Evolutionary conservation across 2,329 filamentous ascomycete genomes (phyloP).

Genomic region (Venturia oleaginea): DNA sequence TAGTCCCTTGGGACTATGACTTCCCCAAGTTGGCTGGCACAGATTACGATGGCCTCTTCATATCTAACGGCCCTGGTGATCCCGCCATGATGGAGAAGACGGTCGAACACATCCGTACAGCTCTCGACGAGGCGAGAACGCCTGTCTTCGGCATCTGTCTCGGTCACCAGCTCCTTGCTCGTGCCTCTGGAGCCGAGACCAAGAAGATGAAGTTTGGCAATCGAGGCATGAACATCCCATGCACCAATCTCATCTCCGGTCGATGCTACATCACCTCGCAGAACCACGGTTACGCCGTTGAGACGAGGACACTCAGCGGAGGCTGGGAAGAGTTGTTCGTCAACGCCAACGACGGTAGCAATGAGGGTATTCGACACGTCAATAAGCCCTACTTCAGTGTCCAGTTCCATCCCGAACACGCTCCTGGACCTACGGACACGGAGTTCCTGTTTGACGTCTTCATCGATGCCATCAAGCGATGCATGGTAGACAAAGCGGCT

Average conservation of each 20-base stretch:
- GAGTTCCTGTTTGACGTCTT: slow-evolving; percentile 98
- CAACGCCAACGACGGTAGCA: slow-evolving; percentile 96
- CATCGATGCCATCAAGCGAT: slow-evolving; percentile 70
- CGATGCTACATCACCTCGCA: slow-evolving; percentile 98
- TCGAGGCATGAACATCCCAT: slow-evolving; percentile 96
- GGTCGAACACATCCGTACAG: slow-evolving; percentile 66
- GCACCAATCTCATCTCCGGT: slow-evolving; percentile 89
- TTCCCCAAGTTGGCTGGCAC: slow-evolving; percentile 67
- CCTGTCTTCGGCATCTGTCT: slow-evolving; percentile 96
- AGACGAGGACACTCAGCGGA: slow-evolving; percentile 62
- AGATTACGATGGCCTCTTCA: slow-evolving; percentile 91
- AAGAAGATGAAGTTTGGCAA: slow-evolving; percentile 99
- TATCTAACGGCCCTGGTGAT: slow-evolving; percentile 96
- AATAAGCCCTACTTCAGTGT: slow-evolving; percentile 92
- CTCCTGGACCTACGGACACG: slow-evolving; percentile 87
- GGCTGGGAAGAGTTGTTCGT: slow-evolving; percentile 94
- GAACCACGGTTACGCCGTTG: slow-evolving; percentile 94
- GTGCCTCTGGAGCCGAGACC: slow-evolving; percentile 77
- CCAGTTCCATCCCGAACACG: slow-evolving; percentile 98
- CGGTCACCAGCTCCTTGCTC: slow-evolving; percentile 85
- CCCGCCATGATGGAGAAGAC: slow-evolving; percentile 76
- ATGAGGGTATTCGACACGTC: slow-evolving; percentile 89
- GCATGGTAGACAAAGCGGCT: slow-evolving; percentile 55
- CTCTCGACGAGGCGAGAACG: slow-evolving; percentile 68
- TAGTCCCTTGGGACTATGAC: slow-evolving; percentile 94